phyloP scores from a whole-genome alignment of 495 filamentous ascomycete species.

The Aspergillus nidulans region DNA sequence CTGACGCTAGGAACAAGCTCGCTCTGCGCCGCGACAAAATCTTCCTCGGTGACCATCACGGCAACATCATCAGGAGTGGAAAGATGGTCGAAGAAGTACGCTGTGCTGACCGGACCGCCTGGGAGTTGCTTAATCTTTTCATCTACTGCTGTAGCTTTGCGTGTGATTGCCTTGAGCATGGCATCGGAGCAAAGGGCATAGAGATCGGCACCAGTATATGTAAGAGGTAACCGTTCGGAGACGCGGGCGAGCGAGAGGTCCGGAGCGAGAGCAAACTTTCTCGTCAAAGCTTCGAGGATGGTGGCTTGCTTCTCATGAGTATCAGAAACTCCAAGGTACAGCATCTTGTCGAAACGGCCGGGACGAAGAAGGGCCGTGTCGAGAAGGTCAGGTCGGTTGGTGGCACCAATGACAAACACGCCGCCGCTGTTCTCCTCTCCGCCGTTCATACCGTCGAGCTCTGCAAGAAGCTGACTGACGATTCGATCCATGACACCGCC shows the following conservation, averaged over 20 bases:
- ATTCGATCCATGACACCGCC: slow-evolving; percentile 99
- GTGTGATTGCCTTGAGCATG: slow-evolving; percentile 96
- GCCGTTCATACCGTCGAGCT: slow-evolving; percentile 96
- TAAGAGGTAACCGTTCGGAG: slow-evolving; percentile 79
- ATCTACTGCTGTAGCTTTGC: slow-evolving; percentile 81
- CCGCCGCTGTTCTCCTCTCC: slow-evolving; percentile 80
- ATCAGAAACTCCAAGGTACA: slow-evolving; percentile 92
- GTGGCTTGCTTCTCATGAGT: slow-evolving; percentile 95
- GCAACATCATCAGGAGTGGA: slow-evolving; percentile 76
- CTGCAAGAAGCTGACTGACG: slow-evolving; percentile 89
- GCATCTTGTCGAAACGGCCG: slow-evolving; percentile 97
- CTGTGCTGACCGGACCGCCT: slow-evolving; percentile 64
- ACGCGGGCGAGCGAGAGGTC: slow-evolving; percentile 68
- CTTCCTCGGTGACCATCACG: slow-evolving; percentile 81
- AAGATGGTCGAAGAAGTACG: slow-evolving; percentile 91
- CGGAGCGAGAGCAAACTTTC: slow-evolving; percentile 84
- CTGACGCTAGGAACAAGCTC: slow-evolving; percentile 90
- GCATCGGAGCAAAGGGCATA: slow-evolving; percentile 96
- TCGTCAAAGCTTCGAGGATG: slow-evolving; percentile 88
- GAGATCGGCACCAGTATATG: slow-evolving; percentile 94
- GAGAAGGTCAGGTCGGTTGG: slow-evolving; percentile 89
- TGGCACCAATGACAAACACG: slow-evolving; percentile 97
- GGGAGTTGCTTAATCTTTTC: slow-evolving; percentile 64
- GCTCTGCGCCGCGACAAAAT: slow-evolving; percentile 72
- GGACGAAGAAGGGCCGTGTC: slow-evolving; percentile 88